Conservation (phyloP, 306 rosid genomes). For the Clitoria ternatea region DNA sequence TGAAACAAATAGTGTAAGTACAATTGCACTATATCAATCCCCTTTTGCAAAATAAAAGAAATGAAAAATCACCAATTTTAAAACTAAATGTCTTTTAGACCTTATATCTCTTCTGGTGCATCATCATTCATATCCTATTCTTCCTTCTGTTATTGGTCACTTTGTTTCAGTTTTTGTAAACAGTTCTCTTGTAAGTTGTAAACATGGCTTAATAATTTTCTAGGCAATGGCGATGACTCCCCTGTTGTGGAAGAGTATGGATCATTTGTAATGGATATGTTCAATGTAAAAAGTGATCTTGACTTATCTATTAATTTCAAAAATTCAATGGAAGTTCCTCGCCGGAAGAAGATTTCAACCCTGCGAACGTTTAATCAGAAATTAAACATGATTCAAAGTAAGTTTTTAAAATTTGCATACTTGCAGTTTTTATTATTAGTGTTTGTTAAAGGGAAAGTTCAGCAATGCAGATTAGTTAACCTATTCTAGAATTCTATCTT, state of each 20-base stretch:
- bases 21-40: not conserved
- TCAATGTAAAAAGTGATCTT: slow-evolving; percentile 37
- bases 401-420: not conserved
- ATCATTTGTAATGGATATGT: slow-evolving; percentile 51
- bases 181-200: not conserved
- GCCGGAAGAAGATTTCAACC: slow-evolving; percentile 26
- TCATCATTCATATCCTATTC: not conserved
- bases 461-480: not conserved
- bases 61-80: not conserved
- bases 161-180: not conserved
- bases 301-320: slow-evolving; percentile 43
- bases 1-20: not conserved
- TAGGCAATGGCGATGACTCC: slow-evolving; percentile 16
- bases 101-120: not conserved
- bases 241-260: slow-evolving; percentile 49
- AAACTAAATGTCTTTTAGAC: not conserved
- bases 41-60: not conserved
- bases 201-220: slow-evolving; percentile 19
- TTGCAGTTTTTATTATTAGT: slow-evolving; percentile 4
- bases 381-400: slow-evolving; percentile 32
- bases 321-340: slow-evolving; percentile 20
- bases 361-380: slow-evolving; percentile 34
- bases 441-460: not conserved
- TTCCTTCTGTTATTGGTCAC: slow-evolving; percentile 2
- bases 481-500: not conserved